Percentiles rank a stretch among this genome's conserved stretches.
Conservation (phyloP, 2,329 filamentous ascomycete genomes). For the Penicillium sp. region DNA sequence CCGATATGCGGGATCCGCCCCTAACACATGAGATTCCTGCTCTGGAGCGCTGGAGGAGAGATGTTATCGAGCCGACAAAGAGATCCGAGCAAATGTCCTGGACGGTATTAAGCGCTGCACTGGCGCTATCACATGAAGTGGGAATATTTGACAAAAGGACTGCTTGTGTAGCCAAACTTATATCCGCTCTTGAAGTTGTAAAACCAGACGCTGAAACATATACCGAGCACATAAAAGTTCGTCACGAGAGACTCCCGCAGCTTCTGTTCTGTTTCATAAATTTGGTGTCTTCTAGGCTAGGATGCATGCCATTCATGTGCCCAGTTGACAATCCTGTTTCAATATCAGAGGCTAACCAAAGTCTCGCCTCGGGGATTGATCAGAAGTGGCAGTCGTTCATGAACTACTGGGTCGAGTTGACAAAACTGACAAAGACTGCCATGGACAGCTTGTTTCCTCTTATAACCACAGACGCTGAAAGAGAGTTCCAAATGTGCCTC, state of each 20-base stretch:
- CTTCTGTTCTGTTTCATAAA: slow-evolving; percentile 41
- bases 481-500: not conserved
- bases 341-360: slow-evolving; percentile 18
- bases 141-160: slow-evolving; percentile 37
- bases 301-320: slow-evolving; percentile 37
- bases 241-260: slow-evolving; percentile 25
- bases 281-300: slow-evolving; percentile 43
- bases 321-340: slow-evolving; percentile 41
- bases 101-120: slow-evolving; percentile 51
- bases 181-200: not conserved
- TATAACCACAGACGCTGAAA: not conserved
- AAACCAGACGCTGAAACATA: slow-evolving; percentile 1
- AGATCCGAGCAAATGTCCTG: slow-evolving; percentile 55
- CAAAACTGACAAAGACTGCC: slow-evolving; percentile 47
- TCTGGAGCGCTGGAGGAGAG: slow-evolving; percentile 44
- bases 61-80: slow-evolving; percentile 50
- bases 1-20: not conserved
- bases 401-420: slow-evolving; percentile 49
- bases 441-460: slow-evolving; percentile 51
- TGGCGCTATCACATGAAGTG: slow-evolving; percentile 50
- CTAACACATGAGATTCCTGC: slow-evolving; percentile 35
- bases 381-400: slow-evolving; percentile 48
- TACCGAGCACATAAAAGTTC: slow-evolving; percentile 18
- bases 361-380: slow-evolving; percentile 25
- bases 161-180: slow-evolving; percentile 15